Base-by-base conservation (phyloP, 257 asterid genomes). In the Capsicum chinense region DNA sequence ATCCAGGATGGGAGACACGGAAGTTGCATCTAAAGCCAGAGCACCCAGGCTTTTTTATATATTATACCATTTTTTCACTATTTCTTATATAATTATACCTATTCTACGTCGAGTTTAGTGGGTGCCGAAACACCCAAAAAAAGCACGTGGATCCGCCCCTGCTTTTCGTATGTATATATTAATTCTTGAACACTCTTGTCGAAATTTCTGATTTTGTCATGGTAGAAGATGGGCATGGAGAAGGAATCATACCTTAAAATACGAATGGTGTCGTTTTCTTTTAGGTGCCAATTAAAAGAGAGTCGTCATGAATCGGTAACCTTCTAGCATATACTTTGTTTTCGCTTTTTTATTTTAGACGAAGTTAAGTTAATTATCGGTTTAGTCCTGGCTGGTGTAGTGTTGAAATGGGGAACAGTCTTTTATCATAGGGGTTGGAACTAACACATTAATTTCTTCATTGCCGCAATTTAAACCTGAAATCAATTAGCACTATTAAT, bases 211-310 rank as follows among this genome's bases (percentile, higher is more conserved):
- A 26, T 26, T 26, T 26, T 26, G 33, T 26, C 33, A 26, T 26
- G 33, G 33, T 26, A 26, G 33, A 26, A 26, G 33, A 26, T 26
- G 33, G 33, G 33, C 12, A 73, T 73, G 19, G 9, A 76, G 64
- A 5, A 76, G 26, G 64, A 76, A 76, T 52, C 50, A 76, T 26
- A 50, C 47, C 13, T 76, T 48, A 73, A 64, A 69, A 73, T 42
- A 74, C 12, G 80, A 74, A 74, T 50, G 7, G 9, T 26, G 11
- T 76, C 21, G 26, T 21, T 76, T 76, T 76, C 26, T 76, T 52
- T 76, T 52, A 13, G 9, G 63, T 26, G 6, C 14, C 21, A 76
- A n/a, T 52, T 76, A 52, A 76, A 69, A 76, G 16, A 19, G 48
- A 76, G 8, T 54, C 0, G 3, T 33, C 26, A 14, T 67, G 54